Evolutionary conservation across 768 basidiomycete species (phyloP).

Genomic region (Nevesoporus exiguus): DNA sequence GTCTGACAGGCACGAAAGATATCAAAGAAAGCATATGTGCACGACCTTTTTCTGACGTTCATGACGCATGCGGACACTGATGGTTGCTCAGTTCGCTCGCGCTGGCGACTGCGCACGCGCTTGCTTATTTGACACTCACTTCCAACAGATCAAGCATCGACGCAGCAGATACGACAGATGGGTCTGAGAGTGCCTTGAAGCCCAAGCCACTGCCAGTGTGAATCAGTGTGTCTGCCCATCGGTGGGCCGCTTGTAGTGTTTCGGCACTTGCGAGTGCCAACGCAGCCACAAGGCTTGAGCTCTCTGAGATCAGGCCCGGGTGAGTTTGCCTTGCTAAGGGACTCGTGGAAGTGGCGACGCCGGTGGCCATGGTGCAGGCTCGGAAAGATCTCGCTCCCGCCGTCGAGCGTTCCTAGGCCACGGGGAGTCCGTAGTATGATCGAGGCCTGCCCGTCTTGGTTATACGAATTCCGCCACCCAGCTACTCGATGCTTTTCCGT

Average conservation of each 20-base stretch:
- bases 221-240: background rate
- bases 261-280: too few relatives aligned
- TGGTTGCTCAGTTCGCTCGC: too few relatives aligned
- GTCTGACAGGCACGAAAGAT: too few relatives aligned
- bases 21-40: too few relatives aligned
- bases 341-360: background rate
- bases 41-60: too few relatives aligned
- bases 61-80: too few relatives aligned
- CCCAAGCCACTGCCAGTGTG: background rate
- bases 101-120: too few relatives aligned
- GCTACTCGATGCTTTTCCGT: slow-evolving; percentile 3
- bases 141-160: background rate
- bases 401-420: slow-evolving; percentile 14
- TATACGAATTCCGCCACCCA: slow-evolving; percentile 5
- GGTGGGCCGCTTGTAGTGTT: background rate
- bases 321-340: background rate
- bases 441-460: background rate
- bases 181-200: background rate
- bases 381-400: slow-evolving; percentile 2
- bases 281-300: too few relatives aligned
- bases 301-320: slow-evolving; percentile 1
- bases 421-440: background rate
- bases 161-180: background rate
- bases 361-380: background rate
- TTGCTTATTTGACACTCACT: background rate